These are phyloP conservation scores for Cinchona pubescens DNA, from an alignment of 257 asterid genomes.

Conservation along the genomic window DNA sequence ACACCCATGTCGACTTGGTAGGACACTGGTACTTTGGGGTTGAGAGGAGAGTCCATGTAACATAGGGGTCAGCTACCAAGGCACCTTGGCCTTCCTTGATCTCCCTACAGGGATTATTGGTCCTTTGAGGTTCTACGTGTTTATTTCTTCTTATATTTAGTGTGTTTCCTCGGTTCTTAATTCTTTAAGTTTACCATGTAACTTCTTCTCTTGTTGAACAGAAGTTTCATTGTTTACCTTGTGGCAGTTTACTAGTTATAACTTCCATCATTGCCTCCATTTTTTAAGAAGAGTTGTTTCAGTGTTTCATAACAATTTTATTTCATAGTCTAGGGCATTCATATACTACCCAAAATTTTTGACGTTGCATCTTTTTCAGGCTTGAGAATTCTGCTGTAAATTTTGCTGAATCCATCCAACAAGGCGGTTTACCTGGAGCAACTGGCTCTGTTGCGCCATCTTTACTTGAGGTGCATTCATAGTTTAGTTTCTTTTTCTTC, in stretches of 20 bases:
- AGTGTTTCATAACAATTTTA: not conserved
- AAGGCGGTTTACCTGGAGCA: conserved; percentile 54
- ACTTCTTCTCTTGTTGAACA: not conserved
- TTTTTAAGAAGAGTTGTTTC: not conserved
- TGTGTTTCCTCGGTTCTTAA: not conserved
- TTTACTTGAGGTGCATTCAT: conserved; percentile 61
- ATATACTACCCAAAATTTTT: not conserved
- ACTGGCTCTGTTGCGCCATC: conserved; percentile 74
- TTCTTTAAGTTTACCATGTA: not conserved
- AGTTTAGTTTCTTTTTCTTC: conserved; percentile 7
- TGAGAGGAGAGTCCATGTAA: too few species aligned
- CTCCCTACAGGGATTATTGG: not conserved
- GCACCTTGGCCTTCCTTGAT: not conserved
- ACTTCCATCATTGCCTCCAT: not conserved
- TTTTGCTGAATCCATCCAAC: conserved; percentile 74
- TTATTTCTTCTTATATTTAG: not conserved
- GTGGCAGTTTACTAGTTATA: not conserved
- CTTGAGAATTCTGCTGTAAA: conserved; percentile 74
- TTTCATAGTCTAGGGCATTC: not conserved
- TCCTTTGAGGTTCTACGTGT: not conserved
- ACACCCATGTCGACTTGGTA: too few species aligned
- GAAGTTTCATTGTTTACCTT: not conserved
- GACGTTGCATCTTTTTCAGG: conserved; percentile 39
- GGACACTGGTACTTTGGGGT: too few species aligned
- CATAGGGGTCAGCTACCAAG: not conserved